These are phyloP conservation scores for Macrotyloma uniflorum DNA, from an alignment of 306 rosid genomes.

Conservation along the genomic window DNA sequence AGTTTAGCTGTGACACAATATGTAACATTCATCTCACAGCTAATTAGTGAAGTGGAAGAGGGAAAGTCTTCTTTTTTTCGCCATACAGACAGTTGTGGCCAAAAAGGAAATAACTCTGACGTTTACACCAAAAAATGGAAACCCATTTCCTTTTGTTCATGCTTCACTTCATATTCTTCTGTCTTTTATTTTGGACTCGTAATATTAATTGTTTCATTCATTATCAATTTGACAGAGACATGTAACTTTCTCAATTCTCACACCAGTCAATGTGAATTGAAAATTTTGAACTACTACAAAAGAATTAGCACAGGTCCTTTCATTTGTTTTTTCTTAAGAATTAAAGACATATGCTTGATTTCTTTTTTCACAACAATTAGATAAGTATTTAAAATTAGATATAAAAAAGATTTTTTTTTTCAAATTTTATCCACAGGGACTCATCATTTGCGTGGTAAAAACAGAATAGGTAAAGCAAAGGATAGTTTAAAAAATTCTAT, in stretches of 20 bases:
- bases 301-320: not conserved
- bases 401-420: not conserved
- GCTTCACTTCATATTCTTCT: not conserved
- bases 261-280: not conserved
- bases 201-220: conserved; percentile 6
- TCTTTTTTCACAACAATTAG: not conserved
- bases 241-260: not conserved
- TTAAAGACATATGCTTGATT: not conserved
- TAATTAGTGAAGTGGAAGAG: not conserved
- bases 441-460: not conserved
- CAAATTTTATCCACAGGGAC: not conserved
- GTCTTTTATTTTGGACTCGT: not conserved
- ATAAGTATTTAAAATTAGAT: not conserved
- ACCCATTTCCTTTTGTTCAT: not conserved
- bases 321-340: not conserved
- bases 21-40: no score
- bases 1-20: no score
- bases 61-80: no score
- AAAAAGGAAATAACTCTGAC: not conserved
- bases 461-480: not conserved
- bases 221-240: not conserved
- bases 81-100: not conserved
- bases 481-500: not conserved
- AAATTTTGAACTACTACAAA: not conserved
- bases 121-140: not conserved